phyloP scores from a whole-genome alignment of 129 eudicot genomes.

The Flaveria ramosissima region DNA sequence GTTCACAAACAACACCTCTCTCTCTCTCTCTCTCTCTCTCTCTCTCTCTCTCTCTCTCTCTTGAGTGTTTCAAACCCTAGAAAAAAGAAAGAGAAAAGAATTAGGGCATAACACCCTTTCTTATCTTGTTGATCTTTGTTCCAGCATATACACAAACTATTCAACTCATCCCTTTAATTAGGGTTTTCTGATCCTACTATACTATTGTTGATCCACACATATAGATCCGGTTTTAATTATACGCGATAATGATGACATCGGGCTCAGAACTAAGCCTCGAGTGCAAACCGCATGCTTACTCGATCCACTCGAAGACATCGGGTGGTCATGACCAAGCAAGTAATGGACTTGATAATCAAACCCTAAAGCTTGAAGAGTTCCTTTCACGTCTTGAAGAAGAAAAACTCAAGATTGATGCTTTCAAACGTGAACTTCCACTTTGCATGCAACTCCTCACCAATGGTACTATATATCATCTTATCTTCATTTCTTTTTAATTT shows the following conservation, averaged over 20 bases:
- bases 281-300: constrained; percentile 77
- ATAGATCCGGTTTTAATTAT: constrained; percentile 11
- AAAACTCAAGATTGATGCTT: constrained; percentile 93
- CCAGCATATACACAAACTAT: constrained; percentile 33
- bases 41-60: not conserved
- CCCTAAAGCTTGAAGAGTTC: constrained; percentile 76
- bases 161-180: constrained; percentile 26
- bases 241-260: constrained; percentile 56
- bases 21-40: constrained; percentile 36
- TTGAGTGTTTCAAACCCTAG: constrained; percentile 51
- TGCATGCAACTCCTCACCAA: constrained; percentile 97
- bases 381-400: constrained; percentile 88
- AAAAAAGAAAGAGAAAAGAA: constrained; percentile 25
- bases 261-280: constrained; percentile 74
- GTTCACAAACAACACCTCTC: constrained; percentile 62
- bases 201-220: constrained; percentile 30
- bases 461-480: constrained; percentile 42
- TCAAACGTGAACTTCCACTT: constrained; percentile 97
- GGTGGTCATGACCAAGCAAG: constrained; percentile 45
- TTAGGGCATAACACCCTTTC: constrained; percentile 35
- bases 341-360: constrained; percentile 36
- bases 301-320: constrained; percentile 67
- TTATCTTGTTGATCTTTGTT: constrained; percentile 42
- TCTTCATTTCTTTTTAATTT: not conserved
- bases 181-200: constrained; percentile 20